phyloP scores from a whole-genome alignment of 2,329 filamentous ascomycete genomes.

The Trichoderma brevicompactum region DNA sequence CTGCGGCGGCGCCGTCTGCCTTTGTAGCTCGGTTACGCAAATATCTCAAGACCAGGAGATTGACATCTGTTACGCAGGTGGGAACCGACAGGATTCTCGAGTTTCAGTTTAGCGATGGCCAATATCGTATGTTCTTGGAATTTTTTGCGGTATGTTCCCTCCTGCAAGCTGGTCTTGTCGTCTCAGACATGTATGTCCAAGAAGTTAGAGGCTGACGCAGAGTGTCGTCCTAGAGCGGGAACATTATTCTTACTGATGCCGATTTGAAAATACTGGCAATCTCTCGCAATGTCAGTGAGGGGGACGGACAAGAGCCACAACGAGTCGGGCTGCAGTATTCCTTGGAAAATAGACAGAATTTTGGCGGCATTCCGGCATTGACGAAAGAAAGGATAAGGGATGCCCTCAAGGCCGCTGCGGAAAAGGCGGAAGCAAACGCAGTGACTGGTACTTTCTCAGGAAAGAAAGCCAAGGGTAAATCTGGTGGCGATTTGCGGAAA shows the following conservation, averaged over 20 bases:
- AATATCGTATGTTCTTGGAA: conserved; percentile 85
- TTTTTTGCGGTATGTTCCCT: conserved; percentile 72
- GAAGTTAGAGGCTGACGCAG: conserved; percentile 8
- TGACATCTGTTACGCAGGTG: conserved; percentile 81
- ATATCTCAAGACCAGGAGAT: conserved; percentile 80
- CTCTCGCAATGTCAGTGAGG: conserved; percentile 77
- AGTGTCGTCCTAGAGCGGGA: conserved; percentile 64
- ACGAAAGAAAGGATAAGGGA: conserved; percentile 72
- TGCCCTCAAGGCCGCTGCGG: conserved; percentile 69
- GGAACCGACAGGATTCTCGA: conserved; percentile 94
- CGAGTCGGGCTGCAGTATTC: conserved; percentile 78
- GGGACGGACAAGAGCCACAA: conserved; percentile 82
- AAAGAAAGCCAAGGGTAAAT: conserved; percentile 75
- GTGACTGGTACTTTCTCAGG: conserved; percentile 30
- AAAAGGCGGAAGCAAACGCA: conserved; percentile 58
- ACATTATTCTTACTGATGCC: conserved; percentile 87
- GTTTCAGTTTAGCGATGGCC: conserved; percentile 88
- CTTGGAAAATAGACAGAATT: conserved; percentile 83
- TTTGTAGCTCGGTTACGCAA: conserved; percentile 89
- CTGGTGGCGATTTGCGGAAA: conserved; percentile 75
- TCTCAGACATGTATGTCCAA: not conserved
- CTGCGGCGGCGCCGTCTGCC: conserved; percentile 78
- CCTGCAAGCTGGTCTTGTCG: too few relatives aligned
- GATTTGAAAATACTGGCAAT: conserved; percentile 82
- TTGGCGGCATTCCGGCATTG: conserved; percentile 71